Evolutionary conservation across 129 eudicot species (phyloP).

Genomic region (Pulicaria dysenterica): DNA sequence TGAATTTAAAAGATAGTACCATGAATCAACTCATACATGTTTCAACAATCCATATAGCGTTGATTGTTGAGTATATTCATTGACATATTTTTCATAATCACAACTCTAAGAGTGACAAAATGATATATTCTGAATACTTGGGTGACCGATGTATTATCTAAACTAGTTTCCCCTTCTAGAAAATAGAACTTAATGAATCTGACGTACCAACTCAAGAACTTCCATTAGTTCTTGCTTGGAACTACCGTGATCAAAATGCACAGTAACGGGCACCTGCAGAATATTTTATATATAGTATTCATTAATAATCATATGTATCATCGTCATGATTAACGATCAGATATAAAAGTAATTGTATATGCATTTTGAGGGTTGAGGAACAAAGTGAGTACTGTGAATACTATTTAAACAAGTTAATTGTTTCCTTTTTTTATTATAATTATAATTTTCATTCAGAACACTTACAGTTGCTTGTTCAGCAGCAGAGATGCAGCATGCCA

Average conservation of each 20-base stretch:
- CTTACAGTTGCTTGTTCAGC: slow-evolving; percentile 93
- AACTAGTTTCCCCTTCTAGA: background rate
- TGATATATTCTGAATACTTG: too few species aligned
- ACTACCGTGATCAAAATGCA: slow-evolving; percentile 96
- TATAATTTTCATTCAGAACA: slow-evolving; percentile 18
- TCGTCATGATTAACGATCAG: too few species aligned
- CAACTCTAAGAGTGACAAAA: too few species aligned
- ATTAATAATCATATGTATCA: background rate
- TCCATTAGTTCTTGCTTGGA: slow-evolving; percentile 82
- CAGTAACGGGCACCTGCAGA: slow-evolving; percentile 87
- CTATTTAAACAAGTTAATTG: background rate
- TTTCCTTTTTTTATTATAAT: background rate
- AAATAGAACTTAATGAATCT: background rate
- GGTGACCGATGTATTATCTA: background rate
- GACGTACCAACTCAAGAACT: slow-evolving; percentile 77
- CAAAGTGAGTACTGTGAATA: background rate
- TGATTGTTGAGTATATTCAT: too few species aligned
- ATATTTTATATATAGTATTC: background rate
- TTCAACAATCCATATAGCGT: too few species aligned
- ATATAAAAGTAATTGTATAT: background rate
- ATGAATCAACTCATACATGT: too few species aligned
- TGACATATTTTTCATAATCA: too few species aligned
- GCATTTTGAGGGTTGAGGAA: slow-evolving; percentile 8
- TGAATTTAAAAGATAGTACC: too few species aligned
- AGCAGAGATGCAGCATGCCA: slow-evolving; percentile 87